phyloP scores from a whole-genome alignment of 768 basidiomycete species.

The Leucocoprinus leucothites region DNA sequence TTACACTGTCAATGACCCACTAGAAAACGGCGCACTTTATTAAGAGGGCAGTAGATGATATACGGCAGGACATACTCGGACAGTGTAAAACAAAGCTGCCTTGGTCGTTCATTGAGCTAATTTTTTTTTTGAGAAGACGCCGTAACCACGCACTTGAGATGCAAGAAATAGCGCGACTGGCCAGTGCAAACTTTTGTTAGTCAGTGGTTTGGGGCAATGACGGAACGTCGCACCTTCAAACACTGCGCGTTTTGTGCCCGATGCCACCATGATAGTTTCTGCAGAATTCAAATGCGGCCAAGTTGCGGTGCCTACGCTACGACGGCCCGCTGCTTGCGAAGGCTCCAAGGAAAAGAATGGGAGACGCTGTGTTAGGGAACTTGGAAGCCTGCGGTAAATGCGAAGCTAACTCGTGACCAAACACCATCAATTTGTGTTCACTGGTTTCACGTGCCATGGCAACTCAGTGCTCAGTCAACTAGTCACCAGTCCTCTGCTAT shows the following conservation, averaged over 20 bases:
- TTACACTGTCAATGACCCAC: constrained; percentile 65
- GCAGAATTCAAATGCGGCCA: background rate
- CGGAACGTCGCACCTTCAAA: constrained; percentile 36
- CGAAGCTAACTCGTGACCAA: background rate
- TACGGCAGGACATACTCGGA: constrained; percentile 46
- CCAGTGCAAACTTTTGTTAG: constrained; percentile 12
- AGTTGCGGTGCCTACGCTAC: background rate
- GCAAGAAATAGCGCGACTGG: constrained; percentile 50
- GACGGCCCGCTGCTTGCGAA: too few relatives aligned
- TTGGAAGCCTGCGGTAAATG: too few relatives aligned
- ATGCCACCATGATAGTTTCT: constrained; percentile 26
- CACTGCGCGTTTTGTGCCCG: constrained; percentile 38
- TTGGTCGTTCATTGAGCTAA: constrained; percentile 33
- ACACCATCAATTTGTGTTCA: background rate
- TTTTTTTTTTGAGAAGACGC: constrained; percentile 3
- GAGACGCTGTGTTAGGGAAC: too few relatives aligned
- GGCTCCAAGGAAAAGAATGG: too few relatives aligned
- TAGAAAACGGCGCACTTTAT: constrained; percentile 22
- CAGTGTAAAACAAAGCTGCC: constrained; percentile 78
- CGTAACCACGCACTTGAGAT: constrained; percentile 40
- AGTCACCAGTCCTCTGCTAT: too few relatives aligned
- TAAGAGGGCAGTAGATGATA: background rate
- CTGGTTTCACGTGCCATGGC: background rate
- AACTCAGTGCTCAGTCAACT: too few relatives aligned
- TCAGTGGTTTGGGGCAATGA: constrained; percentile 3